Evolutionary conservation across 2,329 filamentous ascomycete genomes (phyloP), one percentile per base, ranked within the genome.

Genomic region (Fusarium nisikadoi): DNA sequence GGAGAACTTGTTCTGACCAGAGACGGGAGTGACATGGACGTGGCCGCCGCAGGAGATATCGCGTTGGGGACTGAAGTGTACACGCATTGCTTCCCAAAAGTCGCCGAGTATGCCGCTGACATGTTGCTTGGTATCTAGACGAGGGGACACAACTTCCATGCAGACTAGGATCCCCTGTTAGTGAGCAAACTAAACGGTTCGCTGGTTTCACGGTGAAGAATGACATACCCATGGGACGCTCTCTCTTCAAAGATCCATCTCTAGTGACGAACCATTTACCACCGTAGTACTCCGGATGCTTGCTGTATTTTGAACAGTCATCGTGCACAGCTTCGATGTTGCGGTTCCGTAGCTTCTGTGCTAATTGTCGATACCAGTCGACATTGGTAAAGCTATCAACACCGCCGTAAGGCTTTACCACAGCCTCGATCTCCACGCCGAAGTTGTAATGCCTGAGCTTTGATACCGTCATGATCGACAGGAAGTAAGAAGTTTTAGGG

Each of bases 201-300:
- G 58, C 33, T 42, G 66, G 45, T 35, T 41, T 43, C 57, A 35
- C 20, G 10, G 36, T 33, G 53, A 9, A 41, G 33, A 45, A 43
- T n/a, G 19, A 76, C 79, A 39, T 76, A 82, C 80, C 80, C 55
- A 77, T 77, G 14, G 81, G 81, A 36, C 76, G 75, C 57, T 79
- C 79, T n/a, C 81, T 75, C 68, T 82, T 81, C 46, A 83, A 70
- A 27, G 81, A 83, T 10, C 81, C 81, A 64, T 83, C 81, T 35
- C 80, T 77, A 16, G 81, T 83, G 61, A 83, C 80, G 65, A 82
- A 83, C 81, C 81, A 83, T 71, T 83, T 83, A 20, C 80, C 80
- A 62, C 80, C 81, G 49, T 83, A 83, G 71, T 83, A 82, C 69
- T 83, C 81, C 5, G 81, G 81, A 35, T 83, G 81, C 65, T 83